phyloP scores from a whole-genome alignment of 2,329 filamentous ascomycete species.

The Thyridium curvatum region DNA sequence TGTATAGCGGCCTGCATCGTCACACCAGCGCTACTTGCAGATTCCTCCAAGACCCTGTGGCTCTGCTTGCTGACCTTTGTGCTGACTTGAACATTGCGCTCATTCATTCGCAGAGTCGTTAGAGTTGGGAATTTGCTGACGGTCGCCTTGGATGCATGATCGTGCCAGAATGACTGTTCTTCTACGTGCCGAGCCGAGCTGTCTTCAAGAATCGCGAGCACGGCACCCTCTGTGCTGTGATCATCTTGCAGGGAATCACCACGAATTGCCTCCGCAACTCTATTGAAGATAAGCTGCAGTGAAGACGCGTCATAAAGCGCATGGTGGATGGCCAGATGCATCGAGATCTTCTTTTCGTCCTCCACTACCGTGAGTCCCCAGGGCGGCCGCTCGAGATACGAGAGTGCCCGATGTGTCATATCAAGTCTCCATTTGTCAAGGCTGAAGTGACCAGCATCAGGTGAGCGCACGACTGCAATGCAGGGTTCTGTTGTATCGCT shows the following conservation, averaged over 20 bases:
- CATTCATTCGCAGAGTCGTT: constrained; percentile 50
- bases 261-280: constrained; percentile 40
- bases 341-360: constrained; percentile 11
- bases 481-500: constrained; percentile 6
- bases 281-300: constrained; percentile 55
- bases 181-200: constrained; percentile 17
- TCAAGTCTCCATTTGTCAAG: constrained; percentile 29
- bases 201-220: constrained; percentile 35
- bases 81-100: constrained; percentile 17
- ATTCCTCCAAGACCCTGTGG: constrained; percentile 42
- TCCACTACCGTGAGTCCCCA: constrained; percentile 55
- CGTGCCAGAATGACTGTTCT: constrained; percentile 57
- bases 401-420: constrained; percentile 24
- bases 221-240: constrained; percentile 18
- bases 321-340: constrained; percentile 61
- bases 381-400: constrained; percentile 45
- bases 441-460: constrained; percentile 15
- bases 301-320: constrained; percentile 81
- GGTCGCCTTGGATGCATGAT: constrained; percentile 42
- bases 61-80: constrained; percentile 30
- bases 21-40: constrained; percentile 52
- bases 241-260: not conserved
- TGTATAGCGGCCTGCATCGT: constrained; percentile 72
- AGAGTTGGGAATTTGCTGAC: constrained; percentile 72
- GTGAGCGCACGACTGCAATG: too few relatives aligned